phyloP scores from a whole-genome alignment of 2,329 filamentous ascomycete genomes.

The Xylogone sp. region DNA sequence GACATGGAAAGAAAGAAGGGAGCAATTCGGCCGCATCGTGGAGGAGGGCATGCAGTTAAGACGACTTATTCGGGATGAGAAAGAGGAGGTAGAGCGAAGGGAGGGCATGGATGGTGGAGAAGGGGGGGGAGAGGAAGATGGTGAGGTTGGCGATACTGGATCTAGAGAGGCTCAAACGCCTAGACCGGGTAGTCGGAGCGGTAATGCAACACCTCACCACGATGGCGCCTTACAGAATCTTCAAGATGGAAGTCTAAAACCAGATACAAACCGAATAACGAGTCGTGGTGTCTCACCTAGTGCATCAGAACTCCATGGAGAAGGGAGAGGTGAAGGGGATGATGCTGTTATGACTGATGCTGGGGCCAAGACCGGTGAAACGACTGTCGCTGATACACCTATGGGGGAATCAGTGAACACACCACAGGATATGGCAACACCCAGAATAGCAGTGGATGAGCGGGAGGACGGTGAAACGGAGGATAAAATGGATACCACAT shows the following conservation, averaged over 20 bases:
- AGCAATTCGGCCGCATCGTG: constrained; percentile 85
- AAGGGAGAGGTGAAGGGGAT: constrained; percentile 38
- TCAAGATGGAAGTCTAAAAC: constrained; percentile 33
- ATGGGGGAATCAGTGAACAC: constrained; percentile 19
- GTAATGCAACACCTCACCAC: constrained; percentile 43
- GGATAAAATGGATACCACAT: constrained; percentile 66
- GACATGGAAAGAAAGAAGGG: constrained; percentile 80
- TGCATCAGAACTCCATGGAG: constrained; percentile 17
- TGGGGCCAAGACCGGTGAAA: constrained; percentile 34
- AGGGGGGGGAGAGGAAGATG: constrained; percentile 53
- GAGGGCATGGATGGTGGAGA: constrained; percentile 69
- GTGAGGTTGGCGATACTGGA: constrained; percentile 51
- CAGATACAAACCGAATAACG: constrained; percentile 31
- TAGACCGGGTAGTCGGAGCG: constrained; percentile 42
- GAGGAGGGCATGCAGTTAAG: constrained; percentile 86
- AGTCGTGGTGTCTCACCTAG: constrained; percentile 36
- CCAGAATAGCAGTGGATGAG: constrained; percentile 46
- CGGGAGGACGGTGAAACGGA: constrained; percentile 36
- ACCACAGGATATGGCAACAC: constrained; percentile 32
- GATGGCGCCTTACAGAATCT: constrained; percentile 48
- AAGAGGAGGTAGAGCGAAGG: constrained; percentile 85
- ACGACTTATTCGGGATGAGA: constrained; percentile 86
- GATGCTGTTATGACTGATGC: constrained; percentile 59
- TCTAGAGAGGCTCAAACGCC: constrained; percentile 49
- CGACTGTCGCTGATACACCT: constrained; percentile 22